Conservation (phyloP, 768 basidiomycete genomes). For the Rhizopogon rudus region DNA sequence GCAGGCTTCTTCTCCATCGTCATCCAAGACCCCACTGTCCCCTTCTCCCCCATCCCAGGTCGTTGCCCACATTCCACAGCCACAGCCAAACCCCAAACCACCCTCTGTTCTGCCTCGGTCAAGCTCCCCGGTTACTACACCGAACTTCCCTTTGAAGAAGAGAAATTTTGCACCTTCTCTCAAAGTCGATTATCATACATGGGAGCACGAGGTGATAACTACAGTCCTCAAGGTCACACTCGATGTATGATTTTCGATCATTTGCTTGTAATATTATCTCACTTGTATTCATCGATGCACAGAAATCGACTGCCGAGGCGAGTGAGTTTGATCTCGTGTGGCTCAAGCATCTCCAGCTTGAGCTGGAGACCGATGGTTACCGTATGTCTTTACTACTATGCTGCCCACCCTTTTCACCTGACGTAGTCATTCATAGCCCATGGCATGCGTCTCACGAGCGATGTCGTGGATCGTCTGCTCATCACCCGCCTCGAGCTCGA, state of each 20-base stretch:
- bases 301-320: constrained; percentile 56
- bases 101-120: constrained; percentile 22
- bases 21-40: constrained; percentile 4
- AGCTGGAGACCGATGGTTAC: constrained; percentile 57
- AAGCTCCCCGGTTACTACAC: constrained; percentile 24
- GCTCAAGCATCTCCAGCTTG: constrained; percentile 72
- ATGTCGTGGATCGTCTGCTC: constrained; percentile 71
- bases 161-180: constrained; percentile 30
- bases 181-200: constrained; percentile 52
- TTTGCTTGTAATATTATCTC: not conserved
- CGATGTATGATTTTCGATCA: constrained; percentile 44
- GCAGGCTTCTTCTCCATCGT: constrained; percentile 36
- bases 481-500: constrained; percentile 83
- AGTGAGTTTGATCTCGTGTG: constrained; percentile 71
- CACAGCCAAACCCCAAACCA: constrained; percentile 30
- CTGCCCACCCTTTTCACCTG: not conserved
- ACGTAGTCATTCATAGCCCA: constrained; percentile 20
- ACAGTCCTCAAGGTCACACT: constrained; percentile 76
- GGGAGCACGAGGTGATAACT: constrained; percentile 72
- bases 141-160: constrained; percentile 42
- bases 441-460: constrained; percentile 43
- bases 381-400: constrained; percentile 24
- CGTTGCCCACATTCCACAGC: constrained; percentile 29
- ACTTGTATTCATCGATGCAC: constrained; percentile 8
- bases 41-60: constrained; percentile 24